Percentiles rank a stretch among this genome's conserved stretches.
Evolutionary conservation across 176 grass and related monocot species (phyloP).

Genomic region (Phoenix dactylifera): DNA sequence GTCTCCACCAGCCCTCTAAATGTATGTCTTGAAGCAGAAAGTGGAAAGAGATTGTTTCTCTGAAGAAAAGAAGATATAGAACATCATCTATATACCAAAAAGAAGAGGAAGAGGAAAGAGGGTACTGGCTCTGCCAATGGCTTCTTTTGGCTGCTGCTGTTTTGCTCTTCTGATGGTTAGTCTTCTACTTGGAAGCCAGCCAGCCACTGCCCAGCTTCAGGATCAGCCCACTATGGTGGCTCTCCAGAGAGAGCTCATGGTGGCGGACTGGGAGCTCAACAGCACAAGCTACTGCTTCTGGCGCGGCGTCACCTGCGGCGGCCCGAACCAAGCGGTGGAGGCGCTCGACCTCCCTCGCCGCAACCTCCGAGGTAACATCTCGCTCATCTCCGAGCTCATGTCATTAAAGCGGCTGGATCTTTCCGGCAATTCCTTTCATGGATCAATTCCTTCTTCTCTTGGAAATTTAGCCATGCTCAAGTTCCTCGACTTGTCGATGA

Average conservation of each 20-base stretch:
- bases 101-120: not conserved
- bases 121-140: not conserved
- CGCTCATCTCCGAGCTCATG: constrained; percentile 23
- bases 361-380: constrained; percentile 54
- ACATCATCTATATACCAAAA: not conserved
- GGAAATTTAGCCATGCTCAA: constrained; percentile 32
- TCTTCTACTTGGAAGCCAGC: not conserved
- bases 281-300: constrained; percentile 44
- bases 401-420: constrained; percentile 53
- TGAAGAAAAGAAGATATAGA: not conserved
- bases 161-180: not conserved
- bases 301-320: constrained; percentile 54
- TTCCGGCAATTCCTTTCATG: constrained; percentile 55
- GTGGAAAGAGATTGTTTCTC: no score
- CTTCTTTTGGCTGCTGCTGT: not conserved
- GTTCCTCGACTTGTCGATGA: constrained; percentile 78
- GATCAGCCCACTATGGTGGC: constrained; percentile 51
- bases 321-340: constrained; percentile 28
- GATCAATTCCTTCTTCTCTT: constrained; percentile 31
- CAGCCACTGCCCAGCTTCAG: not conserved
- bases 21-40: no score
- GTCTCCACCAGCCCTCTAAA: no score
- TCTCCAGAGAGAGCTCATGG: constrained; percentile 44
- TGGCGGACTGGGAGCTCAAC: constrained; percentile 37
- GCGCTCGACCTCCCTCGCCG: constrained; percentile 57